Evolutionary conservation across 805 yeast genomes (phyloP), one percentile per base, ranked within the genome.

Genomic region (Ogataea glucozyma): DNA sequence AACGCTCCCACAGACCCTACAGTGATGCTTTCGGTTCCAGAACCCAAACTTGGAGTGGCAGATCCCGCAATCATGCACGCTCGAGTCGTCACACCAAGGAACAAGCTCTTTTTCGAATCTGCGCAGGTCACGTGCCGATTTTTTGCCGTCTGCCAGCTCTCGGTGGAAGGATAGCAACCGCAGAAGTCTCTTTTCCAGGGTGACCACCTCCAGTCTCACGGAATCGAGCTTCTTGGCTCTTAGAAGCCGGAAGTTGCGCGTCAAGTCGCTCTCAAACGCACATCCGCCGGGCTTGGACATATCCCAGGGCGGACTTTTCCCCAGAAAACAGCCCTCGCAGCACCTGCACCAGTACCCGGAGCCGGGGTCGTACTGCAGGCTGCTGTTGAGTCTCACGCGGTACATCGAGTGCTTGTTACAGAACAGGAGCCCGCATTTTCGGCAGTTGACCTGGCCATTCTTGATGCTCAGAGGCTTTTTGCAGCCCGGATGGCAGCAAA

Each of bases 1-100:
- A 1, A 85, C 78, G 20, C 64, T 57, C 0, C 98, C 98, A 67
- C 99, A 91, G 19, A 89, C 62, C 26, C 98, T 69, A 62, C 99
- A 93, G 61, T 91, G 99, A 60, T 93, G 98, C 51, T 84, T 87
- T 38, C 97, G 67, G 79, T 44, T 48, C 56, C 54, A 58, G 32
- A 85, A 64, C 9, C 74, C 69, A 60, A 88, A 93, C 22, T 57
- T 54, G 10, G 71, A 67, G 11, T 67, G 61, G 55, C 99, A 91
- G 6, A 85, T 66, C 6, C 74, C 69, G 59, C 99, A 91, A 41
- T 69, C 65, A 0, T 66, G 53, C 0, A 73, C 72, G 3, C 55
- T 53, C 2, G 60, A 43, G 46, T 75, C 85, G 41, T 75, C 74
- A 45, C 77, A 78, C 98, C 98, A 91, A 11, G 72, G 70, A 0